Percentiles rank a stretch among this genome's conserved stretches.
Conservation (phyloP, 768 basidiomycete species). For the Pleurotus pulmonarius region DNA sequence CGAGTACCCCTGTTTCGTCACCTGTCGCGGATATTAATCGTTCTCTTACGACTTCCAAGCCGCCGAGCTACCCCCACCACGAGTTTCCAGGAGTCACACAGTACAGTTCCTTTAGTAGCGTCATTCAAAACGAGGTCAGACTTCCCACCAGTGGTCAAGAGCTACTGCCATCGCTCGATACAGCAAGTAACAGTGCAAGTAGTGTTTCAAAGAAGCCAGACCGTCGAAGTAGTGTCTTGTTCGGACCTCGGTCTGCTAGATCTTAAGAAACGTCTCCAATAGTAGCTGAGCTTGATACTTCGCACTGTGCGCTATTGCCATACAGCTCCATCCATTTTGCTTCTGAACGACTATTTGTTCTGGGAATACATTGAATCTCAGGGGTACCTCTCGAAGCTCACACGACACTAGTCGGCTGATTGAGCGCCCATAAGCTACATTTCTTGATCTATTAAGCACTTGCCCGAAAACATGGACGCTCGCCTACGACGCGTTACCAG, state of each 20-base stretch:
- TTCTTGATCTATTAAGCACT: background rate
- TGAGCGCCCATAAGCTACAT: background rate
- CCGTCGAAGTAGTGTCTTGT: too few relatives aligned
- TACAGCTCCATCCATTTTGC: too few relatives aligned
- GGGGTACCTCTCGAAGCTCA: background rate
- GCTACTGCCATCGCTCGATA: too few relatives aligned
- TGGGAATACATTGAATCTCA: too few relatives aligned
- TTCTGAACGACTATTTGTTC: too few relatives aligned
- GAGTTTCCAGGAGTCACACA: background rate
- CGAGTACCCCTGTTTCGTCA: background rate
- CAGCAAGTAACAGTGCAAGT: too few relatives aligned
- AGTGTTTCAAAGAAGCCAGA: too few relatives aligned
- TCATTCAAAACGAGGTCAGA: background rate
- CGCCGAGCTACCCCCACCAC: conserved; percentile 5
- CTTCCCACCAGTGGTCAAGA: background rate
- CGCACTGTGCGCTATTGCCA: too few relatives aligned
- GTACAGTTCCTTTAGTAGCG: background rate
- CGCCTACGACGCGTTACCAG: conserved; percentile 88
- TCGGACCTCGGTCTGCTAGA: too few relatives aligned
- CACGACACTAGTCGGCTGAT: background rate
- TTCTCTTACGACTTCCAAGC: background rate
- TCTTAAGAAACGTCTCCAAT: too few relatives aligned
- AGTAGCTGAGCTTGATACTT: too few relatives aligned
- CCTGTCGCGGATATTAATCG: background rate
- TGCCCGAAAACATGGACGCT: conserved; percentile 65